Percentiles rank a stretch among this genome's conserved stretches.
phyloP scores from a whole-genome alignment of 805 yeast genomes.

The Hanseniaspora jakobsenii region DNA sequence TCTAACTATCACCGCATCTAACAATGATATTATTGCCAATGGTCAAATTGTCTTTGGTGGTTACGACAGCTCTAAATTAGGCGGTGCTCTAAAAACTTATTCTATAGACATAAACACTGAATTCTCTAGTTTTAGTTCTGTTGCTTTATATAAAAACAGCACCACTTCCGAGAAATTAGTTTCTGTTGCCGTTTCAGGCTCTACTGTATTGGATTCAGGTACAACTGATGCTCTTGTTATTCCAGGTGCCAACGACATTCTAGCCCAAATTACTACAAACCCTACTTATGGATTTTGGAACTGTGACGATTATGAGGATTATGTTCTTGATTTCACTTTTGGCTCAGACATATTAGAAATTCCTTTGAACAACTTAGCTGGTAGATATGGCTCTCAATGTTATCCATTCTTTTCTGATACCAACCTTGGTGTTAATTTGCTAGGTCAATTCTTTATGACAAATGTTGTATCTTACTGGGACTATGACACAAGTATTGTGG shows the following conservation, averaged over 20 bases:
- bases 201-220: conserved; percentile 14
- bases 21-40: conserved; percentile 3
- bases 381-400: conserved; percentile 4
- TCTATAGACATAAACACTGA: conserved; percentile 3
- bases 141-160: not conserved
- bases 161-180: not conserved
- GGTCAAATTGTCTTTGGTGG: conserved; percentile 16
- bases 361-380: conserved; percentile 15
- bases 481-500: conserved; percentile 10
- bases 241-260: conserved; percentile 2
- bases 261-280: not conserved
- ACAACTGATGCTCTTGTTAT: conserved; percentile 11
- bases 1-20: conserved; percentile 2
- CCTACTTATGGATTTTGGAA: conserved; percentile 9
- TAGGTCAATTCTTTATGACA: conserved; percentile 16
- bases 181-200: not conserved
- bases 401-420: conserved; percentile 8
- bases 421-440: conserved; percentile 4
- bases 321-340: conserved; percentile 5
- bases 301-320: conserved; percentile 11
- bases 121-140: not conserved
- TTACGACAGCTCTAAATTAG: conserved; percentile 1
- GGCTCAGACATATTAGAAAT: not conserved
- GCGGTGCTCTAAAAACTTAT: conserved; percentile 1
- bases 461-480: conserved; percentile 14